Evolutionary conservation across 352 stramenopile genomes (phyloP).

Genomic region (Globisporangium takayamanum): DNA sequence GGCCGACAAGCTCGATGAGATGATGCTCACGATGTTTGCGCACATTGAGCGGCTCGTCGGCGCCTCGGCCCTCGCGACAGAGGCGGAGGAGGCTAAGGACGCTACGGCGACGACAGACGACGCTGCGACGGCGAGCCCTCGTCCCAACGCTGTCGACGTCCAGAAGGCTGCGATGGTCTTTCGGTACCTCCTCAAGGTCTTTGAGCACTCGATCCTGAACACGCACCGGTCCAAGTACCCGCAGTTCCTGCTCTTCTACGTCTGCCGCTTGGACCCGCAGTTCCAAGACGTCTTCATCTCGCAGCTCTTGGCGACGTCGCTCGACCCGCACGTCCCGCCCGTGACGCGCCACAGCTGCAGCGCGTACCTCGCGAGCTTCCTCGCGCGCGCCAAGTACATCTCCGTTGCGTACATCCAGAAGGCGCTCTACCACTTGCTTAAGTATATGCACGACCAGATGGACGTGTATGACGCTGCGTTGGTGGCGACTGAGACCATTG

Average conservation of each 20-base stretch:
- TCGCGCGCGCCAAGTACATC: slow-evolving; percentile 93
- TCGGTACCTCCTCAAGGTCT: slow-evolving; percentile 76
- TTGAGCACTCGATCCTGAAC: slow-evolving; percentile 81
- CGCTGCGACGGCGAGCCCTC: too few relatives aligned
- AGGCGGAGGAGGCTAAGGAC: too few relatives aligned
- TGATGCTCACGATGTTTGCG: slow-evolving; percentile 87
- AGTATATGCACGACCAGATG: slow-evolving; percentile 94
- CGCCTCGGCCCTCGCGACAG: background rate
- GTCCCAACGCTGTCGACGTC: slow-evolving; percentile 8
- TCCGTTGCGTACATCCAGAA: slow-evolving; percentile 90
- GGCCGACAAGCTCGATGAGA: slow-evolving; percentile 83
- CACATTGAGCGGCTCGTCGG: slow-evolving; percentile 44
- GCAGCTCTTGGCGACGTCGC: slow-evolving; percentile 63
- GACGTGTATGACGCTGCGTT: slow-evolving; percentile 67
- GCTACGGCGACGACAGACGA: background rate
- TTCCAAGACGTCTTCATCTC: slow-evolving; percentile 84
- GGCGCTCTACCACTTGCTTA: slow-evolving; percentile 89
- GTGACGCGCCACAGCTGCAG: slow-evolving; percentile 90
- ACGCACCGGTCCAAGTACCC: slow-evolving; percentile 92
- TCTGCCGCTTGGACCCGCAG: slow-evolving; percentile 67
- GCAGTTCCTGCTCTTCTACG: slow-evolving; percentile 89
- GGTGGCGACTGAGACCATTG: slow-evolving; percentile 9
- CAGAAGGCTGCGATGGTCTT: slow-evolving; percentile 60
- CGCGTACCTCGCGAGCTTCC: slow-evolving; percentile 95
- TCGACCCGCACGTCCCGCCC: slow-evolving; percentile 78